Evolutionary conservation across 768 basidiomycete species (phyloP).

Genomic region (Pluteus cervinus): DNA sequence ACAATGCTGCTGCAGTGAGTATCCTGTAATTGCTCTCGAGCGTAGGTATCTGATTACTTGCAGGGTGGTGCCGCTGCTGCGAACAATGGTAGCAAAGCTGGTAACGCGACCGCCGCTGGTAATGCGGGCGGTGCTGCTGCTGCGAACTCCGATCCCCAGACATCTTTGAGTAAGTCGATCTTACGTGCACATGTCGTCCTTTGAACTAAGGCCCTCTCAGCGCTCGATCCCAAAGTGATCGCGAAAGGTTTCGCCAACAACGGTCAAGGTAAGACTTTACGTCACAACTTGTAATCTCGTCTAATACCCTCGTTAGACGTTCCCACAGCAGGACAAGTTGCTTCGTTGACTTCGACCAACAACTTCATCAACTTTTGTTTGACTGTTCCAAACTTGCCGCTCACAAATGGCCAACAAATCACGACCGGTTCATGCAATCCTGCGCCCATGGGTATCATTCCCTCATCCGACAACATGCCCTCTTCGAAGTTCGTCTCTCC

Average conservation of each 20-base stretch:
- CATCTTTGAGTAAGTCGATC: constrained; percentile 27
- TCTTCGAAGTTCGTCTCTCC: constrained; percentile 42
- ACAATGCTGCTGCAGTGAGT: constrained; percentile 8
- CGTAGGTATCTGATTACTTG: no score
- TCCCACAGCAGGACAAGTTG: constrained; percentile 37
- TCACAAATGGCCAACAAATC: constrained; percentile 52
- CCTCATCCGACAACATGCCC: constrained; percentile 39
- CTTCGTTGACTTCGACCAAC: constrained; percentile 50
- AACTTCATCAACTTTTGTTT: constrained; percentile 59
- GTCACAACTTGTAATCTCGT: background rate
- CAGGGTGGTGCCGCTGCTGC: constrained; percentile 12
- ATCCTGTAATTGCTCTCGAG: no score
- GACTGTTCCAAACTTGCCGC: constrained; percentile 34
- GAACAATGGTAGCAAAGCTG: constrained; percentile 11
- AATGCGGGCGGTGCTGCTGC: constrained; percentile 13
- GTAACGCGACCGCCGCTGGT: no score
- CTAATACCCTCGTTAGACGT: no score
- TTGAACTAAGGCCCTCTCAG: constrained; percentile 9
- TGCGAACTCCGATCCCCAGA: constrained; percentile 34
- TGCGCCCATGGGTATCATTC: constrained; percentile 50
- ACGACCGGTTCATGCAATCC: constrained; percentile 52
- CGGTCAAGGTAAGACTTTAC: constrained; percentile 30
- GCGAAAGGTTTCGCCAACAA: constrained; percentile 48
- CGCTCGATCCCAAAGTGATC: constrained; percentile 41
- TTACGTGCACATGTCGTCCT: background rate